Percentiles rank a stretch among this genome's conserved stretches.
Conservation (phyloP, 2,329 filamentous ascomycete species). For the Ophiocordyceps camponoti-leonardi region DNA sequence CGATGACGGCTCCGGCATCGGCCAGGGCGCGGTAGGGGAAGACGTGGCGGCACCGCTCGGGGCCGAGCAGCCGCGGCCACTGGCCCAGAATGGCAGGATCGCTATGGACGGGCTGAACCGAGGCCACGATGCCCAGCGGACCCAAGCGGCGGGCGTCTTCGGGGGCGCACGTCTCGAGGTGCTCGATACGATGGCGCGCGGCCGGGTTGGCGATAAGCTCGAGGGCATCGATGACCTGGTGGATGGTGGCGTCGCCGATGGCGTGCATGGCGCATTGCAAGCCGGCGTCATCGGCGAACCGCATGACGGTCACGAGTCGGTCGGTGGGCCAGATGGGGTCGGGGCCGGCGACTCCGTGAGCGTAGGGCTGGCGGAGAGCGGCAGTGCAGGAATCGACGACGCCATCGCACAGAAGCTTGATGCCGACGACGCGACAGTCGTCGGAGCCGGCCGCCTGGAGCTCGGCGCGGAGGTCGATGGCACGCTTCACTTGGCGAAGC, state of each 20-base stretch:
- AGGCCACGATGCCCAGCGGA: constrained; percentile 40
- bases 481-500: constrained; percentile 29
- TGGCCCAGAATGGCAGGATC: constrained; percentile 44
- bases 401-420: constrained; percentile 50
- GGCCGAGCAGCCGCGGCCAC: constrained; percentile 41
- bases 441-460: constrained; percentile 18
- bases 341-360: constrained; percentile 22
- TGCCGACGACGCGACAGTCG: constrained; percentile 33
- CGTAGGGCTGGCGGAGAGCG: constrained; percentile 39
- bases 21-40: constrained; percentile 48
- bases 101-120: constrained; percentile 39
- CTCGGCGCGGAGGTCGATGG: constrained; percentile 22
- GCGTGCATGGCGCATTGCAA: constrained; percentile 48
- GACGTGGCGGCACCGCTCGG: constrained; percentile 34
- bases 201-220: constrained; percentile 22
- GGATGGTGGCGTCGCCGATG: constrained; percentile 43
- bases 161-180: constrained; percentile 39
- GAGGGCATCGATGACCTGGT: constrained; percentile 38
- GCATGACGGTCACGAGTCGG: constrained; percentile 34
- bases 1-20: constrained; percentile 33
- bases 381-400: constrained; percentile 50
- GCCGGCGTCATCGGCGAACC: constrained; percentile 31
- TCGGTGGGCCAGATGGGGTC: constrained; percentile 37
- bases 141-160: constrained; percentile 40
- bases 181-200: constrained; percentile 44